phyloP scores from a whole-genome alignment of 2,329 filamentous ascomycete genomes.

The Aspergillus costaricaensis region DNA sequence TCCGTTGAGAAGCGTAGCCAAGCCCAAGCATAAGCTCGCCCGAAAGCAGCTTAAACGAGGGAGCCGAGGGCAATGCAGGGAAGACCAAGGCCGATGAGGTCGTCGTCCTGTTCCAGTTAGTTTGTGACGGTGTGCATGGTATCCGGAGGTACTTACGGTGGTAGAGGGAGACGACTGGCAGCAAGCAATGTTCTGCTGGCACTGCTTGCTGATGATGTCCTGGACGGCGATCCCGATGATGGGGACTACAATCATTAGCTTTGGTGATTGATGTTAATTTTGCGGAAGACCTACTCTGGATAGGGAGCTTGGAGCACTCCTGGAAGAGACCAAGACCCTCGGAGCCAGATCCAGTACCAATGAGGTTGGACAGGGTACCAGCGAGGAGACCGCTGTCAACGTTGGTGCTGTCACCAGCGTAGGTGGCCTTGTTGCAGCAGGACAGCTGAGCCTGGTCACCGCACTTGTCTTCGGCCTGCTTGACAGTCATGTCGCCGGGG shows the following conservation, averaged over 20 bases:
- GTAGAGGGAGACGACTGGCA: constrained; percentile 39
- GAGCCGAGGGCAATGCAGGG: constrained; percentile 44
- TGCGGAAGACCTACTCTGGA: constrained; percentile 29
- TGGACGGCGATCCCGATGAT: constrained; percentile 32
- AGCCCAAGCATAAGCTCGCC: not conserved
- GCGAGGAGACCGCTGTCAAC: constrained; percentile 35
- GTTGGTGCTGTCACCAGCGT: constrained; percentile 38
- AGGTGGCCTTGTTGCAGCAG: constrained; percentile 44
- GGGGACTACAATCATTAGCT: constrained; percentile 21
- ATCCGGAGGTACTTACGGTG: constrained; percentile 26
- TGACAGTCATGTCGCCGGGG: constrained; percentile 33
- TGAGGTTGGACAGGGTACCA: constrained; percentile 37
- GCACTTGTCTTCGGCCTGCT: constrained; percentile 43
- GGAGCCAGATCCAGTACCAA: constrained; percentile 37
- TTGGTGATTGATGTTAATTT: not conserved
- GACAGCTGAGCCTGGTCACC: constrained; percentile 42
- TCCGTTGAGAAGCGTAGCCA: not conserved
- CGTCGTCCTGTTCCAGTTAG: constrained; percentile 29
- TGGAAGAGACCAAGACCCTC: constrained; percentile 43
- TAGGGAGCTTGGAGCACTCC: constrained; percentile 44
- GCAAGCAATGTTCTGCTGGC: constrained; percentile 45
- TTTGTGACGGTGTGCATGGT: fast-evolving
- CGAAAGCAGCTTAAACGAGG: constrained; percentile 35
- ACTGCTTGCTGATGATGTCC: constrained; percentile 41
- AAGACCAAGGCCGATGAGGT: constrained; percentile 39